Evolutionary conservation across 1,139 yeast genomes (phyloP), one percentile per base, ranked within the genome.

Genomic region (Diutina siamensis): DNA sequence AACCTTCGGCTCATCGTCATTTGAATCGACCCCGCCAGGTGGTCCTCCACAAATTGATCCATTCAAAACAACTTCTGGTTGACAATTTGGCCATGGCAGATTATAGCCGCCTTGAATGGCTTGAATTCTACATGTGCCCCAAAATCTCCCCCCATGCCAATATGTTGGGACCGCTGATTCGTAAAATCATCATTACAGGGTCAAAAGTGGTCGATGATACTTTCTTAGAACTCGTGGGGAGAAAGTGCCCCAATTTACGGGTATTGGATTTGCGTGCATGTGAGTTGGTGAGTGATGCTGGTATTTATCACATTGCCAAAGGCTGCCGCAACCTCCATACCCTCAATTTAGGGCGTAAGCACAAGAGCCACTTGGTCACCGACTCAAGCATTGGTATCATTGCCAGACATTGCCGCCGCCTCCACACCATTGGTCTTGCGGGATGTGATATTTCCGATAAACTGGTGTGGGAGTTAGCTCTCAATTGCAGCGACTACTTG

Each of bases 121-220:
- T 89, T 38, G 95, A 88, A 59, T 69, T 88, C 52, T 87, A 83
- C 62, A 83, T 89, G 59, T 88, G 96, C 58, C 94, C 95, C 3
- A 70, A 71, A 46, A 59, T 85, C 33, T 56, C 72, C 3, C 95
- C 95, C 1, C 31, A 71, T 76, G 50, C 72, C 65, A 57, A 72
- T 70, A 55, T 67, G 67, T 34, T 56, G 58, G 61, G 63, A 4
- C 53, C 59, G 12, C 59, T 61, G n/a, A 62, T 88, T 48, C 71
- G 73, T 50, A 76, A 74, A 49, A 61, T 89, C 36, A 71, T 80
- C 2, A 64, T 89, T 12, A 94, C 97, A 1, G 97, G 97, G 1
- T 80, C 84, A 44, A 76, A 73, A 52, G 63, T 65, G 1, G 68
- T 86, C 9, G 78, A 76, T 56, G 95, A 89, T 60, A 60, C 64